Evolutionary conservation across 2,329 filamentous ascomycete genomes (phyloP).

Genomic region (Aspergillus sp.): DNA sequence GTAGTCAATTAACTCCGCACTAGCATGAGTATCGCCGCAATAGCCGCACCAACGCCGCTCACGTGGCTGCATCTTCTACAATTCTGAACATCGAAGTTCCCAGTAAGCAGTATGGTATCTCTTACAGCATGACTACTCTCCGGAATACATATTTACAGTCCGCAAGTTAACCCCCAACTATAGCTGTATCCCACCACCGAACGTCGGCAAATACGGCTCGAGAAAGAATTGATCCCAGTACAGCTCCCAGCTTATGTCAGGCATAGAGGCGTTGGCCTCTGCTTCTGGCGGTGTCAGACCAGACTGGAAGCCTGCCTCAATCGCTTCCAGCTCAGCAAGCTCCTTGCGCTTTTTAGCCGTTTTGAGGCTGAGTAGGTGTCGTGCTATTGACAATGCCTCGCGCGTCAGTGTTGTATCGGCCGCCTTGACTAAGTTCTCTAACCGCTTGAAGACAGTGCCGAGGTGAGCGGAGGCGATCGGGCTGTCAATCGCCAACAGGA

Average conservation of each 20-base stretch:
- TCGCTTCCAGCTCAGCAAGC: constrained; percentile 29
- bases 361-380: constrained; percentile 29
- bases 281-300: constrained; percentile 14
- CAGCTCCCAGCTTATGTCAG: constrained; percentile 26
- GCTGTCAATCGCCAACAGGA: constrained; percentile 33
- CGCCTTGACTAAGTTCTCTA: constrained; percentile 30
- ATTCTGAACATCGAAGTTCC: no score
- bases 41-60: constrained; percentile 20
- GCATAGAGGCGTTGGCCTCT: constrained; percentile 14
- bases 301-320: constrained; percentile 25
- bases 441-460: constrained; percentile 23
- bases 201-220: constrained; percentile 32
- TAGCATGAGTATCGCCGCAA: constrained; percentile 11
- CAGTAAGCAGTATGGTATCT: no score
- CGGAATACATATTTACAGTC: not conserved
- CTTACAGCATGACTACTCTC: no score
- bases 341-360: constrained; percentile 34
- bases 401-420: constrained; percentile 31
- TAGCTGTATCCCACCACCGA: constrained; percentile 23
- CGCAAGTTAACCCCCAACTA: not conserved
- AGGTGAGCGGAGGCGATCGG: constrained; percentile 24
- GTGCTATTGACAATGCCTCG: constrained; percentile 31
- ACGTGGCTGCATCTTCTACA: no score
- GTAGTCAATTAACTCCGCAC: constrained; percentile 16
- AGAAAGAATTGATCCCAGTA: constrained; percentile 36